Percentiles rank a stretch among this genome's conserved stretches.
Evolutionary conservation across 176 grass and related monocot genomes (phyloP).

Genomic region (Carex kokanica): DNA sequence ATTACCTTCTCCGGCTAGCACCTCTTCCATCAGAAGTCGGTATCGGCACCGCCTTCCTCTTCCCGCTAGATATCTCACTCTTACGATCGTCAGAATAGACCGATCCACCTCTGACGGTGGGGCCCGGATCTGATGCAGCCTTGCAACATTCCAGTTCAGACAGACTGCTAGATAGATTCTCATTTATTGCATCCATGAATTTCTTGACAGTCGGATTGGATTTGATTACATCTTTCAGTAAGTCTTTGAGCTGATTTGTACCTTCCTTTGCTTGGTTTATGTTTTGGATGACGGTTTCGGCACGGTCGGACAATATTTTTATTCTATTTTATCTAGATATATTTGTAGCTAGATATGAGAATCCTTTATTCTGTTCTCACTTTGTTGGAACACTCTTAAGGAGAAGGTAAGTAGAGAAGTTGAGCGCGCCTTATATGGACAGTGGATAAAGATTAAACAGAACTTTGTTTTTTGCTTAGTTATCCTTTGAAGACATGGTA

Average conservation of each 20-base stretch:
- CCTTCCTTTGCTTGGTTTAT: constrained; percentile 37
- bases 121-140: not conserved
- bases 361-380: constrained; percentile 15
- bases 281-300: constrained; percentile 19
- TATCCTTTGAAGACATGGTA: constrained; percentile 1
- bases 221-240: constrained; percentile 26
- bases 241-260: constrained; percentile 13
- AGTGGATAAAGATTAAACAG: not conserved
- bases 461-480: not conserved
- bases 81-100: not conserved
- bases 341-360: not conserved
- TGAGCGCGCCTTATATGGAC: constrained; percentile 10
- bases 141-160: constrained; percentile 20
- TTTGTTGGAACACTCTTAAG: not conserved
- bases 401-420: not conserved
- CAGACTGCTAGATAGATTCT: constrained; percentile 35
- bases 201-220: not conserved
- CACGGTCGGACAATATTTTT: constrained; percentile 24
- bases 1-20: constrained; percentile 44
- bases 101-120: constrained; percentile 13
- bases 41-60: constrained; percentile 25
- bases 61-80: constrained; percentile 22
- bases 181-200: constrained; percentile 37
- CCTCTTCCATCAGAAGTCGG: constrained; percentile 28
- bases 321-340: not conserved